These are phyloP conservation scores for Cronartium quercuum DNA, from an alignment of 1,284 basidiomycete species.

Conservation along the genomic window DNA sequence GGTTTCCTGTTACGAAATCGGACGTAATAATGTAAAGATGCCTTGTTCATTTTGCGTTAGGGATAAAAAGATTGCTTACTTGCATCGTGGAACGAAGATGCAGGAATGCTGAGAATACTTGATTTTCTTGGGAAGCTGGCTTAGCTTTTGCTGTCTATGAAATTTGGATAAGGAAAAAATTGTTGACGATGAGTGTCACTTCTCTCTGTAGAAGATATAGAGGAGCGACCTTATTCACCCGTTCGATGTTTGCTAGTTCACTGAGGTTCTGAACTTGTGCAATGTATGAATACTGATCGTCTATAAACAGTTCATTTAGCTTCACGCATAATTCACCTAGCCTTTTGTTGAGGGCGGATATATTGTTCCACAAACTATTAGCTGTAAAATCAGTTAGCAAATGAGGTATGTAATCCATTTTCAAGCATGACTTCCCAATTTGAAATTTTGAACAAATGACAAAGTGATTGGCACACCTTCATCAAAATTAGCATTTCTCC, in stretches of 20 bases:
- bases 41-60: too few relatives aligned
- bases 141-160: not conserved
- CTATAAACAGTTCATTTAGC: not conserved
- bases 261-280: not conserved
- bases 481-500: constrained; percentile 62
- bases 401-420: not conserved
- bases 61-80: not conserved
- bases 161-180: not conserved
- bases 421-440: not conserved
- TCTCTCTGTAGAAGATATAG: not conserved
- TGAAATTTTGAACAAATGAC: not conserved
- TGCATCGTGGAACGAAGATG: not conserved
- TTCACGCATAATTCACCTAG: not conserved
- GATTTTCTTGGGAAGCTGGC: not conserved
- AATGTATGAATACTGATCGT: not conserved
- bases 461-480: constrained; percentile 54
- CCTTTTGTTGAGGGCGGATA: not conserved
- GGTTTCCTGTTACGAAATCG: constrained; percentile 51
- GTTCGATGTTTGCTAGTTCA: not conserved
- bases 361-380: not conserved
- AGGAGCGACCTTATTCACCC: not conserved
- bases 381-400: not conserved
- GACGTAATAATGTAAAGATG: too few relatives aligned
- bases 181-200: not conserved
- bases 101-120: not conserved